Conservation (phyloP, 495 filamentous ascomycete species). For the Poronia punctata region DNA sequence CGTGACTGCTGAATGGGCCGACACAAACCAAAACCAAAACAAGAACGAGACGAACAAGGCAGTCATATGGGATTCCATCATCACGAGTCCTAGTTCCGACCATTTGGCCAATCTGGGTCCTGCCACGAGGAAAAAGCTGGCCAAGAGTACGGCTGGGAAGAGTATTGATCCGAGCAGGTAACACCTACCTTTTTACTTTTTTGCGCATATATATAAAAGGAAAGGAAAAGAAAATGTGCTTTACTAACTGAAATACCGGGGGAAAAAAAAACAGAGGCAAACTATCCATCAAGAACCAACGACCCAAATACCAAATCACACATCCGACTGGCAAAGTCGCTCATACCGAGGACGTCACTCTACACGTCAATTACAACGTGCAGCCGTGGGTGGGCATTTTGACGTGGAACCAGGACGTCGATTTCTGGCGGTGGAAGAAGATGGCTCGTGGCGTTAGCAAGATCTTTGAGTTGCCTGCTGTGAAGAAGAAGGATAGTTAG, state of each 20-base stretch:
- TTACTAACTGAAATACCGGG: not conserved
- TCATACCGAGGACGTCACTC: slow-evolving; percentile 59
- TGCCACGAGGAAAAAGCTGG: slow-evolving; percentile 44
- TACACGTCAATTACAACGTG: slow-evolving; percentile 86
- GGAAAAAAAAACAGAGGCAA: slow-evolving; percentile 43
- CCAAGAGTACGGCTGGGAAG: slow-evolving; percentile 44
- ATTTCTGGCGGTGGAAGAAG: slow-evolving; percentile 57
- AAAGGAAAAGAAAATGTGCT: not conserved
- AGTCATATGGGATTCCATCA: slow-evolving; percentile 93
- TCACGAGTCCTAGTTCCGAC: slow-evolving; percentile 59
- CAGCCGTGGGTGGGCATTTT: slow-evolving; percentile 93
- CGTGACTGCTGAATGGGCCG: slow-evolving; percentile 80
- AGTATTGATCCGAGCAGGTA: slow-evolving; percentile 45
- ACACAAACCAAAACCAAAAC: slow-evolving; percentile 26
- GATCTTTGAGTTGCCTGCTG: slow-evolving; percentile 63
- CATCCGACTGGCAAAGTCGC: slow-evolving; percentile 73
- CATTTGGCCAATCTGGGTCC: slow-evolving; percentile 49
- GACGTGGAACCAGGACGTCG: slow-evolving; percentile 61
- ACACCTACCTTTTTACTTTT: not conserved
- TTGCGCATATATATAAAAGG: no score
- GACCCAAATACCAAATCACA: slow-evolving; percentile 90
- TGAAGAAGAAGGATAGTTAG: slow-evolving; percentile 64
- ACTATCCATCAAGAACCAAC: slow-evolving; percentile 67
- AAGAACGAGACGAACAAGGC: slow-evolving; percentile 57
- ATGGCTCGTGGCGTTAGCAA: slow-evolving; percentile 55